A percentile compares a stretch with the other conserved stretches of the same genome.
Conservation (phyloP, 495 filamentous ascomycete species). For the Aspergillus biplanus region DNA sequence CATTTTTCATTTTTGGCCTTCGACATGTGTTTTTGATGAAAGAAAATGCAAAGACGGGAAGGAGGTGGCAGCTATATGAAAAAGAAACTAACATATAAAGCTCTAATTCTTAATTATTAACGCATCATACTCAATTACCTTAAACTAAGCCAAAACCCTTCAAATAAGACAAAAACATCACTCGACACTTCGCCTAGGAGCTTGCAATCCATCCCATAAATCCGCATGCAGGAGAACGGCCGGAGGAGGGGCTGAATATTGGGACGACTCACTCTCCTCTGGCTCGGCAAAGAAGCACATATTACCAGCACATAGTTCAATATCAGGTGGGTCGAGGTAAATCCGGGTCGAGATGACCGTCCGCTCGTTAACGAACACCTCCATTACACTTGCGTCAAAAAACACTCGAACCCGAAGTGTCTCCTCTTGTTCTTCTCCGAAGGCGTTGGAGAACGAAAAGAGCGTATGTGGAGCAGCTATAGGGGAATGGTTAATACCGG, state of each 20-base stretch:
- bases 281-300: slow-evolving; percentile 37
- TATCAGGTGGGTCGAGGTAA: slow-evolving; percentile 27
- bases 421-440: slow-evolving; percentile 34
- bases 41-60: not conserved
- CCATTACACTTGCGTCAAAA: slow-evolving; percentile 42
- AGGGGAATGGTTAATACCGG: slow-evolving; percentile 35
- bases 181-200: not conserved
- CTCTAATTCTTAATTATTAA: slow-evolving; percentile 6
- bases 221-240: slow-evolving; percentile 29
- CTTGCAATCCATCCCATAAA: slow-evolving; percentile 39
- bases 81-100: not conserved
- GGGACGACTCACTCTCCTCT: not conserved
- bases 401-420: slow-evolving; percentile 39
- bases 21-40: slow-evolving; percentile 14
- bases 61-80: not conserved
- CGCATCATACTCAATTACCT: not conserved
- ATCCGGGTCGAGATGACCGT: slow-evolving; percentile 44
- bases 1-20: slow-evolving; percentile 18
- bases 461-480: slow-evolving; percentile 43
- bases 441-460: slow-evolving; percentile 31
- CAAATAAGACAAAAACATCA: not conserved
- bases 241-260: slow-evolving; percentile 7
- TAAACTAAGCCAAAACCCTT: not conserved
- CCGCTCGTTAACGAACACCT: slow-evolving; percentile 46
- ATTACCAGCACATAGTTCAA: slow-evolving; percentile 14